Base-by-base conservation (phyloP, 1,284 basidiomycete genomes). In the Leccinum pallidistipes region DNA sequence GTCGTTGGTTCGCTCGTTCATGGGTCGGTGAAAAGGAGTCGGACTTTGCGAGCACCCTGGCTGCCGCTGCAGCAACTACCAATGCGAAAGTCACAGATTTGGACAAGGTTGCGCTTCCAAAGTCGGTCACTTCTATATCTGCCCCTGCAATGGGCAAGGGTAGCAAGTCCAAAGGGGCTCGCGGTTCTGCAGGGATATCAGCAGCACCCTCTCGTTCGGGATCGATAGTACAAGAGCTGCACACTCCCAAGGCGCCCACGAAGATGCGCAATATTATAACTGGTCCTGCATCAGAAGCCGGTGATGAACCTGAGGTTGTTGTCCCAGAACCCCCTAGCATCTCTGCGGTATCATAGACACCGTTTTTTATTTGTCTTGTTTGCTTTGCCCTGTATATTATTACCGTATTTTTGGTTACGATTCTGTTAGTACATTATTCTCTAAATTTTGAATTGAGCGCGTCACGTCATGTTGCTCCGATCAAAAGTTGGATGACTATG, bases 21-120 rank as follows among this genome's bases (percentile, higher is more conserved):
- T 92, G 89, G 90, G 87, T 89, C 12, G 90, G 89, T n/a, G 86
- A 86, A 62, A 91, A 90, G 72, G 87, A 90, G 50, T 90, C 88
- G 12, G 83, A 87, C 62, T 86, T 81, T 60, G 81, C 78, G 1
- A 65, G 65, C 14, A 66, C 73, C 3, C 59, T 80, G 1, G 62
- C 69, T 4, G 68, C 70, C 14, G 67, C 83, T 62, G 52, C 69
- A 16, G 67, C 69, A 27, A 58, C 69, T 16, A 65, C 68, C 31
- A 66, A 69, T 45, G 63, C 72, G 53, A 69, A 69, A 64, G 60
- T 75, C 68, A 65, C 62, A 51, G 74, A 74, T 55, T 69, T 73
- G 49, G 74, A 78, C 57, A 77, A 74, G 65, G 55, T 71, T 40
- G 69, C 68, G 6, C n/a, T 67, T 7, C 65, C 75, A 21, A 74